A percentile compares a stretch with the other conserved stretches of the same genome.
These are phyloP conservation scores for Coemansia sp. DNA, from an alignment of 192 early-diverging fungal genomes.

Conservation along the genomic window DNA sequence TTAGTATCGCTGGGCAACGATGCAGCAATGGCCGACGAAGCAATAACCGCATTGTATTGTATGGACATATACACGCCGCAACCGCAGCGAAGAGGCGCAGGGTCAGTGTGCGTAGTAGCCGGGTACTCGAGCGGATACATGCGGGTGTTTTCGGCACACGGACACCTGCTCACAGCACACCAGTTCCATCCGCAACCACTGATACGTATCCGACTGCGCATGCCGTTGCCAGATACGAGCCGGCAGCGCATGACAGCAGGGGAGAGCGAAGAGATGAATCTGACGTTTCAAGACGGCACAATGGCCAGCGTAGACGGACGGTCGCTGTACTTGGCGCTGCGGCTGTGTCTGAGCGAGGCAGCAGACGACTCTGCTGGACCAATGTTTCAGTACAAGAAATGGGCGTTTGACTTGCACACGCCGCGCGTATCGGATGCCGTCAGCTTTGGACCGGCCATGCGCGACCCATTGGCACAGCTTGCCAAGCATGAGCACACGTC, in stretches of 20 bases:
- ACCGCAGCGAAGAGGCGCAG: neutral
- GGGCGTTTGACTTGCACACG: constrained; percentile 36
- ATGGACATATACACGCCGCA: constrained; percentile 28
- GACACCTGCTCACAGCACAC: constrained; percentile 41
- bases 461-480: constrained; percentile 29
- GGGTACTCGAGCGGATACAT: constrained; percentile 45
- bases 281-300: constrained; percentile 42
- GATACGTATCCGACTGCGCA: constrained; percentile 34
- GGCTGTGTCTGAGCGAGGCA: constrained; percentile 42
- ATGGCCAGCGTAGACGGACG: constrained; percentile 43
- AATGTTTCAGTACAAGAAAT: constrained; percentile 50
- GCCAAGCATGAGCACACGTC: constrained; percentile 37
- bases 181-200: constrained; percentile 35
- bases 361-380: constrained; percentile 23
- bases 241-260: constrained; percentile 2
- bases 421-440: constrained; percentile 37
- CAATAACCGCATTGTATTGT: constrained; percentile 39
- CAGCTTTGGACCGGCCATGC: constrained; percentile 35
- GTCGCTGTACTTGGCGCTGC: constrained; percentile 43
- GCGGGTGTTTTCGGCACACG: constrained; percentile 41
- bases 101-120: constrained; percentile 39
- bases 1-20: constrained; percentile 43
- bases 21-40: constrained; percentile 22
- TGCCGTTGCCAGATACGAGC: constrained; percentile 19
- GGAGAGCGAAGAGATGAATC: constrained; percentile 36